These are phyloP conservation scores for Aleurites moluccanus DNA, from an alignment of 441 rosid genomes.

Conservation along the genomic window DNA sequence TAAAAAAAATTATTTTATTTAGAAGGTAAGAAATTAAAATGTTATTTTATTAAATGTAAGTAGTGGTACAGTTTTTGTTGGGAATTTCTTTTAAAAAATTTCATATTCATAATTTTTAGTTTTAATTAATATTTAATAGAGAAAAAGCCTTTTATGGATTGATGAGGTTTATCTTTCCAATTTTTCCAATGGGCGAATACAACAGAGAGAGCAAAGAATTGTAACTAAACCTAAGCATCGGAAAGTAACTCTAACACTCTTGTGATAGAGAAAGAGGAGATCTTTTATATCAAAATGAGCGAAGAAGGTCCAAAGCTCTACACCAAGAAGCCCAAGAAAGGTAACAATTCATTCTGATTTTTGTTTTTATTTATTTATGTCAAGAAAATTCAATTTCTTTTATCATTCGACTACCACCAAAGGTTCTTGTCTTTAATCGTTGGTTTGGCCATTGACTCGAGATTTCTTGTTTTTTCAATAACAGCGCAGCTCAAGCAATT, in stretches of 20 bases:
- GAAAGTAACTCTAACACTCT: too few relatives aligned
- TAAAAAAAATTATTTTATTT: too few relatives aligned
- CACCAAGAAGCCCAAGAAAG: constrained; percentile 76
- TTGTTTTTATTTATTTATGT: not conserved
- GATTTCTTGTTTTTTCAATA: constrained; percentile 14
- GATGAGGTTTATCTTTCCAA: too few relatives aligned
- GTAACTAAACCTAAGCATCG: too few relatives aligned
- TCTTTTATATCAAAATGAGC: constrained; percentile 7
- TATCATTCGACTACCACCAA: constrained; percentile 14
- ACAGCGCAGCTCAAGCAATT: constrained; percentile 25
- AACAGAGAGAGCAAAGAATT: not conserved
- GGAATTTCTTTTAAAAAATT: too few relatives aligned
- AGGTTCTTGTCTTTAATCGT: constrained; percentile 15
- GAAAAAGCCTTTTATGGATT: too few relatives aligned
- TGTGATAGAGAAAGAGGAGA: not conserved
- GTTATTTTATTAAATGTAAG: too few relatives aligned
- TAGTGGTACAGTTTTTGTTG: too few relatives aligned
- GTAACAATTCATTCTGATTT: constrained; percentile 26
- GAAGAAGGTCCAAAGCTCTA: constrained; percentile 72
- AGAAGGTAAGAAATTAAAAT: too few relatives aligned
- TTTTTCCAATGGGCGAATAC: not conserved
- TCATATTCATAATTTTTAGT: too few relatives aligned
- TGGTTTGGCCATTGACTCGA: constrained; percentile 20
- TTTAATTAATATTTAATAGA: too few relatives aligned
- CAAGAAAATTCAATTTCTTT: not conserved